Conservation (phyloP, 2,329 filamentous ascomycete species). For the Alternaria metachromatica region DNA sequence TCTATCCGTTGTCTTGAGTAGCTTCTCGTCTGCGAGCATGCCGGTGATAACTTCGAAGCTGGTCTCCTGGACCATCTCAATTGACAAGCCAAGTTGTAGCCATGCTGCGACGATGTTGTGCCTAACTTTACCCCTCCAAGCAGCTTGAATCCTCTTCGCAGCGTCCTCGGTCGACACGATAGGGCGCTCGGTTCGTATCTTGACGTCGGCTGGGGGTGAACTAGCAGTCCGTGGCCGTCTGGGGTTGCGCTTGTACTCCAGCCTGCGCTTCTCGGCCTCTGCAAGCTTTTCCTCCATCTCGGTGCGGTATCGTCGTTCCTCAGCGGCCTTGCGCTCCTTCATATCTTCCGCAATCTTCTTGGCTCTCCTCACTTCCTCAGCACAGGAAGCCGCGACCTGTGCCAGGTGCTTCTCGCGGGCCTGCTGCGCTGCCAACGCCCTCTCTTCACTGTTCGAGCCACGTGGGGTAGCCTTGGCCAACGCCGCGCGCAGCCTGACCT, state of each 20-base stretch:
- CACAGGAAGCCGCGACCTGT: constrained; percentile 80
- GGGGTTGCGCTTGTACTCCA: constrained; percentile 57
- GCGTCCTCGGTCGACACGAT: constrained; percentile 66
- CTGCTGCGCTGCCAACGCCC: constrained; percentile 77
- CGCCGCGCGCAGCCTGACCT: constrained; percentile 78
- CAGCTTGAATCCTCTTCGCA: constrained; percentile 70
- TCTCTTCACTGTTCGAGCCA: constrained; percentile 73
- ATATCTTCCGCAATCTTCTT: constrained; percentile 84
- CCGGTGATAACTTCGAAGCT: constrained; percentile 77
- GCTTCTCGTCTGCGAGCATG: constrained; percentile 70
- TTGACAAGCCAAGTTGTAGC: constrained; percentile 69
- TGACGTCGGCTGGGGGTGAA: constrained; percentile 56
- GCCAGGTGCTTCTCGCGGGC: constrained; percentile 81
- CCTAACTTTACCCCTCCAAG: constrained; percentile 69
- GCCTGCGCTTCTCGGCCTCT: constrained; percentile 75
- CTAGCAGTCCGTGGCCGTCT: constrained; percentile 66
- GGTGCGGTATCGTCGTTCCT: constrained; percentile 70
- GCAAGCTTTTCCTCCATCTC: constrained; percentile 83
- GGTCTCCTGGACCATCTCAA: constrained; percentile 72
- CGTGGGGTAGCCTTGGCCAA: constrained; percentile 74
- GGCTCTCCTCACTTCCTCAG: constrained; percentile 81
- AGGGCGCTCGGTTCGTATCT: constrained; percentile 34
- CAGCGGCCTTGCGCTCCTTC: constrained; percentile 79
- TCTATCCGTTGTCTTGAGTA: constrained; percentile 69
- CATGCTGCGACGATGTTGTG: constrained; percentile 70